Evolutionary conservation across 768 basidiomycete species (phyloP).

Genomic region (Mycena polygramma): DNA sequence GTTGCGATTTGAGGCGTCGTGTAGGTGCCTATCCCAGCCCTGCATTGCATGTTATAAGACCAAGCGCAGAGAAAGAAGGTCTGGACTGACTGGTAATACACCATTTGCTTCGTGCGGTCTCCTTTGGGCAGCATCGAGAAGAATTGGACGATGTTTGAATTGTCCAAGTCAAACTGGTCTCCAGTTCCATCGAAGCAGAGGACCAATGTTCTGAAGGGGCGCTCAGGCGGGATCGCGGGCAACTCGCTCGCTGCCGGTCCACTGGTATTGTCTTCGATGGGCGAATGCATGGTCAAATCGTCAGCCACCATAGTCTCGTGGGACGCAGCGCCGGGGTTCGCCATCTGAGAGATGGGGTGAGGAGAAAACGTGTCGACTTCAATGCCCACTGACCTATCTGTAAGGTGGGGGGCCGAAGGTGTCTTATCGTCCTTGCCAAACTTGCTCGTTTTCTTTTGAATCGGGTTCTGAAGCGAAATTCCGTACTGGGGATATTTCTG

Average conservation of each 20-base stretch:
- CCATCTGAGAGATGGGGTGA: no score
- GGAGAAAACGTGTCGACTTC: no score
- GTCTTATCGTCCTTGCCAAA: no score
- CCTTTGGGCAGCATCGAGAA: slow-evolving; percentile 67
- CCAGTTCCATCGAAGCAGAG: slow-evolving; percentile 80
- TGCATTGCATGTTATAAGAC: background rate
- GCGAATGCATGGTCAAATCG: background rate
- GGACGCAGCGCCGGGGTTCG: no score
- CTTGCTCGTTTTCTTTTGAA: no score
- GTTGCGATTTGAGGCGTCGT: slow-evolving; percentile 64
- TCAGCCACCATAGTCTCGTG: no score
- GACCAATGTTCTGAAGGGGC: slow-evolving; percentile 62
- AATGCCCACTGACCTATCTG: no score
- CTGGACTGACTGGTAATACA: slow-evolving; percentile 63
- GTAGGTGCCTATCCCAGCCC: slow-evolving; percentile 77
- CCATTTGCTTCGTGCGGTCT: slow-evolving; percentile 62
- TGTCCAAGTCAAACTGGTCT: slow-evolving; percentile 56
- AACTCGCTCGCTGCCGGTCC: background rate
- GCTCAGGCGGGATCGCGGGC: slow-evolving; percentile 42
- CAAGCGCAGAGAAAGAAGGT: background rate
- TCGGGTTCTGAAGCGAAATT: no score
- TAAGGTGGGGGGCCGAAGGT: no score
- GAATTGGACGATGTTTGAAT: slow-evolving; percentile 65
- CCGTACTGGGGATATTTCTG: no score
- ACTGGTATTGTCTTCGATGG: background rate